Base-by-base conservation (phyloP, 2,329 filamentous ascomycete species). In the Trichoderma cornu-damae region DNA sequence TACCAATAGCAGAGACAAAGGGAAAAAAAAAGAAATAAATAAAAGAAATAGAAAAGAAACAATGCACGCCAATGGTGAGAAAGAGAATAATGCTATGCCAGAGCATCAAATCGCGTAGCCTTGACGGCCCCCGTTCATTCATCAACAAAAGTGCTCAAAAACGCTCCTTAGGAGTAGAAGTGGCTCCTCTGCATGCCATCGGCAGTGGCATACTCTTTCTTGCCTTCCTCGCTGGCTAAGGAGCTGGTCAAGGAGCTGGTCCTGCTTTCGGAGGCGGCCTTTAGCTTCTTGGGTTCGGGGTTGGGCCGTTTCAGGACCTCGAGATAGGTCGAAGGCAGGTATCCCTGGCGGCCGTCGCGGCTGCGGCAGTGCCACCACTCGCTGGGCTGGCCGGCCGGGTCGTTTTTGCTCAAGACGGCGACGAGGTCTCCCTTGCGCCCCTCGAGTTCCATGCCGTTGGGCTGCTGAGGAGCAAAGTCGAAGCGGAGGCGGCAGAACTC, bases 351-450 rank as follows among this genome's bases (percentile, higher is more conserved):
- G 44, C 91, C 92, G 69, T 97, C 91, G 60, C 94, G 82, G 12
- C 93, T 88, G 56, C 94, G 83, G 73, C 95, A 99, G 63, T 88
- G 85, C 94, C 94, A 99, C 94, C 94, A 99, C 69, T 99, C 93
- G 52, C 89, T 94, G 4, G 90, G 84, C 65, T 94, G 91, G 42
- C 94, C 94, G 68, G 93, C 83, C 0, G 94, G 94, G 67, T 99
- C 94, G 16, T 85, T 88, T 76, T 96, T 96, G 76, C 87, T 88
- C 55, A 99, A 80, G 1, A 99, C 91, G 24, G 94, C 94, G 14
- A 99, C 92, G 53, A 97, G 85, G 66, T 99, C 94, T 59, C 93
- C 93, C 77, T 96, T 96, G 76, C 89, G 92, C 22, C 95, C 93
- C 34, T 89, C 86, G 12, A 99, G 81, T 68, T 99, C 95, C 64